These are phyloP conservation scores for Malassezia psittaci DNA, from an alignment of 1,284 basidiomycete species.

Conservation along the genomic window DNA sequence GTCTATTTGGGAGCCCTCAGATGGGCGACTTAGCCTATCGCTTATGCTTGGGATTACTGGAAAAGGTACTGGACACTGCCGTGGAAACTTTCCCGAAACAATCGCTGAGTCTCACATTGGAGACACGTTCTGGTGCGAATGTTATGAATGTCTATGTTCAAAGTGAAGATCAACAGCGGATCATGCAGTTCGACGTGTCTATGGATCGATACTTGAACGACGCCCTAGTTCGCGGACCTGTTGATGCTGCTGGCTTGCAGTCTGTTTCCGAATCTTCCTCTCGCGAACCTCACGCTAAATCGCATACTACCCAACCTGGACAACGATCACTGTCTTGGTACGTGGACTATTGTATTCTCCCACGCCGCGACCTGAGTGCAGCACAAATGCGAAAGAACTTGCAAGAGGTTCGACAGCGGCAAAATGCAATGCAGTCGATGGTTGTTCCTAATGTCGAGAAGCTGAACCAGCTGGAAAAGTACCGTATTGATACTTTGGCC, in stretches of 20 bases:
- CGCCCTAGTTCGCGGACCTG: constrained; percentile 29
- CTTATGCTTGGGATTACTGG: constrained; percentile 65
- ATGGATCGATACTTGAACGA: constrained; percentile 40
- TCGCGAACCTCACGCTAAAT: too few species aligned
- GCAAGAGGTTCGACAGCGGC: constrained; percentile 20
- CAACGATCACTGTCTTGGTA: constrained; percentile 22
- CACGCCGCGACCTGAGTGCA: constrained; percentile 27
- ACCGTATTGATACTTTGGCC: constrained; percentile 21
- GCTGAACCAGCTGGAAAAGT: constrained; percentile 33
- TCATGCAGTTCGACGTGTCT: constrained; percentile 33
- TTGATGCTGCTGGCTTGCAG: constrained; percentile 28
- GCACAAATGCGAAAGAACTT: constrained; percentile 23
- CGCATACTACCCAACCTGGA: constrained; percentile 16
- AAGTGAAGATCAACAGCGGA: constrained; percentile 14
- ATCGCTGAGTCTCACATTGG: constrained; percentile 35
- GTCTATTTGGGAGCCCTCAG: constrained; percentile 60
- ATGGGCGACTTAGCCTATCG: constrained; percentile 67
- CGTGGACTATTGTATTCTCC: constrained; percentile 35
- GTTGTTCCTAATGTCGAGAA: constrained; percentile 40
- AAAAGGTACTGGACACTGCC: constrained; percentile 60
- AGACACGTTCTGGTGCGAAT: constrained; percentile 17
- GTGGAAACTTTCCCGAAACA: constrained; percentile 56
- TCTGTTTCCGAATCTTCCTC: constrained; percentile 17
- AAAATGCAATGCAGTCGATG: constrained; percentile 24
- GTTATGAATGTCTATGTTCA: constrained; percentile 35